phyloP scores from a whole-genome alignment of 2,329 filamentous ascomycete species.

The Colletotrichum destructivum region DNA sequence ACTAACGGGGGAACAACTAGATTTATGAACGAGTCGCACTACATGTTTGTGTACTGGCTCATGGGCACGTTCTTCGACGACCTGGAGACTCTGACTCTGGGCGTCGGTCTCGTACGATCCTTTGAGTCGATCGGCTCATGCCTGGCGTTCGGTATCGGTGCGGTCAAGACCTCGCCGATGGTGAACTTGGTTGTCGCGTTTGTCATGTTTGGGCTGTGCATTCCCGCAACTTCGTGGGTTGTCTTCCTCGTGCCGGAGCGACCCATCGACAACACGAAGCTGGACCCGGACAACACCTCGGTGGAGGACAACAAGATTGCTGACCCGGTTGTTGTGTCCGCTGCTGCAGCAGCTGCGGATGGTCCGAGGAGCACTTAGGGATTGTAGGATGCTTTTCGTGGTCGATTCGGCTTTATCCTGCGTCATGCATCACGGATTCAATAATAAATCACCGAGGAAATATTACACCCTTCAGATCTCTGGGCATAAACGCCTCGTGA shows the following conservation, averaged over 20 bases:
- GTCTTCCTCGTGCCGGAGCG: slow-evolving; percentile 56
- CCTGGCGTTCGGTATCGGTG: slow-evolving; percentile 63
- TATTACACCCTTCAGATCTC: too few species aligned
- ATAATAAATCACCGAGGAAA: too few species aligned
- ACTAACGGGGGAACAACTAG: slow-evolving; percentile 31
- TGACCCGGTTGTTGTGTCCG: slow-evolving; percentile 23
- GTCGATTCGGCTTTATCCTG: too few species aligned
- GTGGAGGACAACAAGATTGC: slow-evolving; percentile 2
- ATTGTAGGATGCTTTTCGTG: too few species aligned
- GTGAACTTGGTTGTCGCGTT: slow-evolving; percentile 64
- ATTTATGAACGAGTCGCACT: slow-evolving; percentile 67
- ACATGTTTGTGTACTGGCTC: slow-evolving; percentile 68
- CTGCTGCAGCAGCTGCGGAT: slow-evolving; percentile 8
- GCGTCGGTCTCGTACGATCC: slow-evolving; percentile 62
- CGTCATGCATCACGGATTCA: too few species aligned
- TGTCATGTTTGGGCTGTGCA: slow-evolving; percentile 61
- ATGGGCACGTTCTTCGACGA: slow-evolving; percentile 66
- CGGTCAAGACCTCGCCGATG: slow-evolving; percentile 61
- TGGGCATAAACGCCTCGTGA: too few species aligned
- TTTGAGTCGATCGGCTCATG: slow-evolving; percentile 65
- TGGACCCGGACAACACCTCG: slow-evolving; percentile 1
- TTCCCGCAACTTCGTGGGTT: slow-evolving; percentile 54
- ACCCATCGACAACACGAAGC: slow-evolving; percentile 45
- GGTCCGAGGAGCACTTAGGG: slow-evolving; percentile 12
- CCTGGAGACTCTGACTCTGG: slow-evolving; percentile 65